Percentiles rank a stretch among this genome's conserved stretches.
These are phyloP conservation scores for Penicilliopsis zonata DNA, from an alignment of 495 filamentous ascomycete genomes.

Conservation along the genomic window DNA sequence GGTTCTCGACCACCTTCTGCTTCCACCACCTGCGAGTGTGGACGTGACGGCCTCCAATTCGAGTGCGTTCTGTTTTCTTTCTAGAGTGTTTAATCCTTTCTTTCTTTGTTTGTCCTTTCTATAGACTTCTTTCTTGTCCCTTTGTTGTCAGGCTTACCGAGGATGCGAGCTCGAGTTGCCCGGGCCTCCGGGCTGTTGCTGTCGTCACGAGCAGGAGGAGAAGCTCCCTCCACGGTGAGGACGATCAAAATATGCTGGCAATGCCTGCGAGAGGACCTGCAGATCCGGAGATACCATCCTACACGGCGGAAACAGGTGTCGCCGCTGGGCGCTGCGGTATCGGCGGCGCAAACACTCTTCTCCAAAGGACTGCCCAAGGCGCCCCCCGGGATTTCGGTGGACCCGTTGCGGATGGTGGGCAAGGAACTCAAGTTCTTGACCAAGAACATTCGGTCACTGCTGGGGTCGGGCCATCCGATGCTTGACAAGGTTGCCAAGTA, in stretches of 20 bases:
- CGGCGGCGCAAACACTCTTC: slow-evolving; percentile 67
- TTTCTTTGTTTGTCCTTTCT: too few relatives aligned
- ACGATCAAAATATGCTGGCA: slow-evolving; percentile 26
- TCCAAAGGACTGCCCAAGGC: slow-evolving; percentile 52
- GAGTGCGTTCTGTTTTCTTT: too few relatives aligned
- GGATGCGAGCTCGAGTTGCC: slow-evolving; percentile 31
- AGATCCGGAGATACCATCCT: slow-evolving; percentile 31
- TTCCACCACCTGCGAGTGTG: too few relatives aligned
- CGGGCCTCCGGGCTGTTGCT: slow-evolving; percentile 28
- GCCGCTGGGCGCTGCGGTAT: slow-evolving; percentile 56
- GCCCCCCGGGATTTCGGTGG: slow-evolving; percentile 49
- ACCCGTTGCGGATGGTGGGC: slow-evolving; percentile 70
- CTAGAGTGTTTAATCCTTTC: slow-evolving; percentile 2
- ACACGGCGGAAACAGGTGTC: slow-evolving; percentile 35
- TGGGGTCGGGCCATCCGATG: slow-evolving; percentile 86
- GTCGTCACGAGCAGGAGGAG: slow-evolving; percentile 24
- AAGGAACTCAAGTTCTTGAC: slow-evolving; percentile 93
- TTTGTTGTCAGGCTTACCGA: too few relatives aligned
- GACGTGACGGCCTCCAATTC: too few relatives aligned
- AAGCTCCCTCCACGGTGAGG: too few relatives aligned
- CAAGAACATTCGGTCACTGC: slow-evolving; percentile 73
- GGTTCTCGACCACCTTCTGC: too few relatives aligned
- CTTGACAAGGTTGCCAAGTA: slow-evolving; percentile 95
- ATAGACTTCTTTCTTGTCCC: slow-evolving; percentile 3
- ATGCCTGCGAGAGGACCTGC: slow-evolving; percentile 35